A percentile compares a stretch with the other conserved stretches of the same genome.
Conservation (phyloP, 345 rosid species). For the Alliaria petiolata region DNA sequence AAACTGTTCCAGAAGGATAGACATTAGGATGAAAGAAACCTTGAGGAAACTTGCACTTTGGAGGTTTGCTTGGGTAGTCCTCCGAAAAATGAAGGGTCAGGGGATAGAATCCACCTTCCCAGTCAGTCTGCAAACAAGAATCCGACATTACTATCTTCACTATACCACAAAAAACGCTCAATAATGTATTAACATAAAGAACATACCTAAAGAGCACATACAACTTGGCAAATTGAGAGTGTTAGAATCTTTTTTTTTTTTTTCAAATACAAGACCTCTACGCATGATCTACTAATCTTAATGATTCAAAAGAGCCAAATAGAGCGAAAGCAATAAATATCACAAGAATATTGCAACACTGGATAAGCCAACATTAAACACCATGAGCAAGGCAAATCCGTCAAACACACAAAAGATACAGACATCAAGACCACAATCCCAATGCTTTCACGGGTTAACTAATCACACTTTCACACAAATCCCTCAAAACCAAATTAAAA, state of each 20-base stretch:
- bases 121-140: conserved; percentile 1
- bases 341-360: background rate
- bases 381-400: background rate
- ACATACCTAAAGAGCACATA: background rate
- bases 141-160: background rate
- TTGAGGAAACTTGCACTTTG: conserved; percentile 14
- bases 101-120: conserved; percentile 16
- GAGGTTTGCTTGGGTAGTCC: conserved; percentile 17
- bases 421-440: background rate
- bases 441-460: background rate
- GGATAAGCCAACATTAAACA: background rate
- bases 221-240: background rate
- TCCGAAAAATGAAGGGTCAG: conserved; percentile 6
- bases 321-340: background rate
- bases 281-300: background rate
- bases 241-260: background rate
- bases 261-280: background rate
- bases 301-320: background rate
- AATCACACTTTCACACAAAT: background rate
- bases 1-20: conserved; percentile 16
- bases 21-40: conserved; percentile 21
- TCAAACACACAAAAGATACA: background rate
- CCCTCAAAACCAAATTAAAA: background rate
- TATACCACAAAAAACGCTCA: background rate
- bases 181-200: background rate